phyloP scores from a whole-genome alignment of 768 basidiomycete genomes.

The Leccinum arenicola region DNA sequence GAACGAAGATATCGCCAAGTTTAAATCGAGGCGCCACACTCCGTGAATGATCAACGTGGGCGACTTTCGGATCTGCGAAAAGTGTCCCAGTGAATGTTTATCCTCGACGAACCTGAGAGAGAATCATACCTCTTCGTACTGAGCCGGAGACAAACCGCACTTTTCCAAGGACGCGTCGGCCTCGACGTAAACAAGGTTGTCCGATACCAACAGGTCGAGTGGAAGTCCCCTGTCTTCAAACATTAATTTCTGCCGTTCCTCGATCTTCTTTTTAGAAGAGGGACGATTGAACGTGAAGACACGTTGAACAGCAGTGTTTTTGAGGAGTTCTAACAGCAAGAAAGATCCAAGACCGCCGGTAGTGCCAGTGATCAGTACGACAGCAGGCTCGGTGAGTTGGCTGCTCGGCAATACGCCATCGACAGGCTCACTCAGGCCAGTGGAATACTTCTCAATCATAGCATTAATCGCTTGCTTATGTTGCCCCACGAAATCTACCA shows the following conservation, averaged over 20 bases:
- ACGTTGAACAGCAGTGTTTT: slow-evolving; percentile 18
- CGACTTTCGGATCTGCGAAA: slow-evolving; percentile 29
- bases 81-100: no score
- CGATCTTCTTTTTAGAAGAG: slow-evolving; percentile 14
- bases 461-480: slow-evolving; percentile 29
- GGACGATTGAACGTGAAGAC: slow-evolving; percentile 36
- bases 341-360: slow-evolving; percentile 42
- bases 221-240: slow-evolving; percentile 26
- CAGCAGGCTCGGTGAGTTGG: slow-evolving; percentile 9
- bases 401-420: slow-evolving; percentile 11
- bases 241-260: slow-evolving; percentile 28
- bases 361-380: slow-evolving; percentile 39
- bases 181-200: slow-evolving; percentile 31
- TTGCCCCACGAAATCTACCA: slow-evolving; percentile 1
- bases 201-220: background rate
- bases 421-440: slow-evolving; percentile 8
- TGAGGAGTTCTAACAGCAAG: slow-evolving; percentile 31
- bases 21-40: slow-evolving; percentile 47
- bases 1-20: slow-evolving; percentile 39
- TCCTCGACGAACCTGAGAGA: no score
- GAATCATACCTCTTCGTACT: slow-evolving; percentile 17
- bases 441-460: slow-evolving; percentile 41
- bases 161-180: slow-evolving; percentile 28
- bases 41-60: slow-evolving; percentile 40
- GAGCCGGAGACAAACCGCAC: slow-evolving; percentile 29